Conservation (phyloP, 129 eudicot genomes). For the Centaurea solstitialis region DNA sequence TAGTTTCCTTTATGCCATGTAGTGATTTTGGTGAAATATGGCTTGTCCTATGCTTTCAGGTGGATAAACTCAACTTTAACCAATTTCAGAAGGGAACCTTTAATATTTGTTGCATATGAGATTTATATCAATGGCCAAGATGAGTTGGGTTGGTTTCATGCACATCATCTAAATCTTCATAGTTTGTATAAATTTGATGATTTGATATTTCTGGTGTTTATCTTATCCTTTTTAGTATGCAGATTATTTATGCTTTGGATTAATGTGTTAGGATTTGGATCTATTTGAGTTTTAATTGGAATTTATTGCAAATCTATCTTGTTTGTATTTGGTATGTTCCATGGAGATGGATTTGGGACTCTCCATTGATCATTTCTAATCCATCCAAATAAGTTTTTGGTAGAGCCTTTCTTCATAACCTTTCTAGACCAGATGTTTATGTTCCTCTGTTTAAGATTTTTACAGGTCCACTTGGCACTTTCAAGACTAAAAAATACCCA, state of each 20-base stretch:
- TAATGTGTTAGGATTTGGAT: background rate
- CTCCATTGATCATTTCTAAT: background rate
- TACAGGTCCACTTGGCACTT: background rate
- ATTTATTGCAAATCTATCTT: no score
- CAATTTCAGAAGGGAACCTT: background rate
- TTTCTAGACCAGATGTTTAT: background rate
- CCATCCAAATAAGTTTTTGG: background rate
- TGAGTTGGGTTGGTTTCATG: background rate
- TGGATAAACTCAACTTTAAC: background rate
- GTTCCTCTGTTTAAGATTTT: background rate
- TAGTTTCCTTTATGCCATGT: background rate
- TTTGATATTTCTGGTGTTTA: background rate
- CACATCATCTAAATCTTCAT: background rate
- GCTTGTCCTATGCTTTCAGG: background rate
- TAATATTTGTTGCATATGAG: background rate
- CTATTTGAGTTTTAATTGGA: background rate
- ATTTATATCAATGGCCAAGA: background rate
- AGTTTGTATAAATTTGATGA: background rate
- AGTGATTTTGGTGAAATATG: background rate
- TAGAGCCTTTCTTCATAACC: background rate
- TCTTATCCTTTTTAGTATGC: background rate
- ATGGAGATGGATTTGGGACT: background rate
- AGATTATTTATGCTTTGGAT: constrained; percentile 12
- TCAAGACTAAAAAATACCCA: background rate
- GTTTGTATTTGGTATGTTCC: background rate